Conservation (phyloP, 1,284 basidiomycete species). For the Boletus semigastroideus region DNA sequence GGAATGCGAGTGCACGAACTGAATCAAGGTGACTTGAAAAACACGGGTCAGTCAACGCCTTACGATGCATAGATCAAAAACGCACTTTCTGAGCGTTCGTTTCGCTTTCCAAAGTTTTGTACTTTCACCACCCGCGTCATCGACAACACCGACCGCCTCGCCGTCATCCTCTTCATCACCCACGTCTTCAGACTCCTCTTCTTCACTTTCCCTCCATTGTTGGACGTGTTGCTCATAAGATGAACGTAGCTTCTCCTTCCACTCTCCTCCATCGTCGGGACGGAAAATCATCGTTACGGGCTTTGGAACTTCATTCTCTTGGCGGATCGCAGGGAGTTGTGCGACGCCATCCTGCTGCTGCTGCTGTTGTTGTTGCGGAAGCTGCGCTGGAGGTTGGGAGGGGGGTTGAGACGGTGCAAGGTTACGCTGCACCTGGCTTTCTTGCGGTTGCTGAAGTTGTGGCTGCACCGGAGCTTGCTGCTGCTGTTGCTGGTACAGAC, state of each 20-base stretch:
- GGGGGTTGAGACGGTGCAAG: slow-evolving; percentile 23
- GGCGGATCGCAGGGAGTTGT: slow-evolving; percentile 16
- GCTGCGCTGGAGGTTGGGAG: slow-evolving; percentile 26
- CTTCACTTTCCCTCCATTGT: slow-evolving; percentile 50
- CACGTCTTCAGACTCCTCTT: slow-evolving; percentile 62
- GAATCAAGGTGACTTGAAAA: slow-evolving; percentile 84
- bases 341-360: slow-evolving; percentile 23
- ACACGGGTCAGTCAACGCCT: slow-evolving; percentile 11
- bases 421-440: slow-evolving; percentile 20
- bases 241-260: slow-evolving; percentile 72
- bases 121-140: slow-evolving; percentile 64
- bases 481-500: slow-evolving; percentile 40
- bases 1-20: slow-evolving; percentile 87
- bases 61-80: slow-evolving; percentile 18
- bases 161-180: slow-evolving; percentile 51
- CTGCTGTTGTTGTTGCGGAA: slow-evolving; percentile 30
- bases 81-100: slow-evolving; percentile 84
- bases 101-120: slow-evolving; percentile 82
- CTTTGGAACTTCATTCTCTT: slow-evolving; percentile 35
- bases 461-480: slow-evolving; percentile 27
- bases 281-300: slow-evolving; percentile 83
- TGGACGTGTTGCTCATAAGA: slow-evolving; percentile 54
- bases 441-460: slow-evolving; percentile 26
- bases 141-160: slow-evolving; percentile 61
- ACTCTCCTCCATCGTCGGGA: slow-evolving; percentile 79